phyloP scores from a whole-genome alignment of 352 stramenopile species.

The Phytophthora agathidicida region DNA sequence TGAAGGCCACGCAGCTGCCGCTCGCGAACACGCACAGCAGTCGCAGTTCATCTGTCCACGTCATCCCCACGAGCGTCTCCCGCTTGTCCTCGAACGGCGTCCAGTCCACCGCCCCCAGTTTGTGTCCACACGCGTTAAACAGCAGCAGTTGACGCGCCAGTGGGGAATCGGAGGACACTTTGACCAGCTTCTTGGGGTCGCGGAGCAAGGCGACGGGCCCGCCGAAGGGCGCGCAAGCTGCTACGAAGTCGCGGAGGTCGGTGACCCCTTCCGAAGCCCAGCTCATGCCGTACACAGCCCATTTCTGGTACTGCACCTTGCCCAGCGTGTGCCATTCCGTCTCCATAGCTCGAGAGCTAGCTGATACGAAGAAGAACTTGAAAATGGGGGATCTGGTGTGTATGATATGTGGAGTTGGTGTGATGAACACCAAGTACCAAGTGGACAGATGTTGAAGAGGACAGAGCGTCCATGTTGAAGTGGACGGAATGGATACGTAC shows the following conservation, averaged over 20 bases:
- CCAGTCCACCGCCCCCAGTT: conserved; percentile 68
- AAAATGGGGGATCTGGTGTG: too few species aligned
- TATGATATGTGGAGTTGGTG: too few species aligned
- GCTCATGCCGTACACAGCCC: conserved; percentile 70
- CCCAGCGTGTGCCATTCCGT: conserved; percentile 86
- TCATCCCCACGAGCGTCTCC: conserved; percentile 76
- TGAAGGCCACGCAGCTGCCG: conserved; percentile 73
- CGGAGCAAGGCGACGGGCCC: conserved; percentile 76
- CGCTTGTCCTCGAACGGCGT: conserved; percentile 70
- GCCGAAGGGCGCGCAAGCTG: conserved; percentile 65
- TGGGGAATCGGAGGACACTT: conserved; percentile 55
- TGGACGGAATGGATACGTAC: conserved; percentile 5
- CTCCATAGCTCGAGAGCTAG: conserved; percentile 48
- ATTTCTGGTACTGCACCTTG: conserved; percentile 90
- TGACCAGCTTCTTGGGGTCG: conserved; percentile 78
- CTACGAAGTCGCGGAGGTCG: conserved; percentile 74
- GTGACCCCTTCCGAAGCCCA: conserved; percentile 56
- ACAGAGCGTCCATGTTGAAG: conserved; percentile 4
- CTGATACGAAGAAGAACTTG: conserved; percentile 1
- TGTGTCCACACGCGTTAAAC: conserved; percentile 77
- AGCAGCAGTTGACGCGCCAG: conserved; percentile 69
- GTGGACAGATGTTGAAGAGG: too few species aligned
- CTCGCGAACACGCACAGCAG: conserved; percentile 83
- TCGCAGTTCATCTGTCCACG: conserved; percentile 84
- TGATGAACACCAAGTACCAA: conserved; percentile 1